Evolutionary conservation across 2,329 filamentous ascomycete species (phyloP).

Genomic region (Penicillium janthinellum): DNA sequence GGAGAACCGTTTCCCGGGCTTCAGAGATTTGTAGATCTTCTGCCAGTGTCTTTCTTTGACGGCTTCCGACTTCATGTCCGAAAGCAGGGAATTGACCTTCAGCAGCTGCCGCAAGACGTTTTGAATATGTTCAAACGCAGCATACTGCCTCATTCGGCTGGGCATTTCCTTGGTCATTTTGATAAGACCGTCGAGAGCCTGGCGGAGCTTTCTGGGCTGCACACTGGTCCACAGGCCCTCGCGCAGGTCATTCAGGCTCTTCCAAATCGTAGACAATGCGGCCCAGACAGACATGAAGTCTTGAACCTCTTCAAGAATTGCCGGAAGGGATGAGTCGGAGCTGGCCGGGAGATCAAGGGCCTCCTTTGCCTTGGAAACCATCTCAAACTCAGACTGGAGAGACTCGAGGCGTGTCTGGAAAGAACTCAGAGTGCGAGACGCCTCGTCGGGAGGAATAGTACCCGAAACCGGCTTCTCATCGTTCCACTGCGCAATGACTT

Average conservation of each 20-base stretch:
- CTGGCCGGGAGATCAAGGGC: constrained; percentile 85
- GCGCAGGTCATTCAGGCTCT: constrained; percentile 87
- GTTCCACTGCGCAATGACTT: constrained; percentile 86
- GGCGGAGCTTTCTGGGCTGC: constrained; percentile 87
- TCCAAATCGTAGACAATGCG: constrained; percentile 93
- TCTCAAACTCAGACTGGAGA: constrained; percentile 83
- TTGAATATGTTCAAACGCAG: constrained; percentile 98
- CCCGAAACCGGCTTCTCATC: constrained; percentile 97
- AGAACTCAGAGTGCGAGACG: constrained; percentile 74
- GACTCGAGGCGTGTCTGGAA: constrained; percentile 86
- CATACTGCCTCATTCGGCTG: constrained; percentile 97
- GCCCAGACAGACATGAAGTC: constrained; percentile 99
- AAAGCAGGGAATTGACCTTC: constrained; percentile 85
- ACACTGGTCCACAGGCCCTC: constrained; percentile 95
- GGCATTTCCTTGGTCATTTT: constrained; percentile 99
- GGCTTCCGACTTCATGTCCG: constrained; percentile 93
- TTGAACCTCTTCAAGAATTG: constrained; percentile 90
- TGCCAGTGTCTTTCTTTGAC: constrained; percentile 96
- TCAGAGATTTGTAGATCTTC: constrained; percentile 95
- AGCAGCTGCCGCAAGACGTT: constrained; percentile 82
- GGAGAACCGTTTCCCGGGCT: constrained; percentile 90
- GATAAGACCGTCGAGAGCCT: constrained; percentile 85
- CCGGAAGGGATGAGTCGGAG: constrained; percentile 76
- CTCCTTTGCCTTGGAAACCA: constrained; percentile 96
- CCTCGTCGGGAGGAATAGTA: constrained; percentile 85